Evolutionary conservation across 2,329 filamentous ascomycete species (phyloP).

Genomic region (Sporothrix protearum): DNA sequence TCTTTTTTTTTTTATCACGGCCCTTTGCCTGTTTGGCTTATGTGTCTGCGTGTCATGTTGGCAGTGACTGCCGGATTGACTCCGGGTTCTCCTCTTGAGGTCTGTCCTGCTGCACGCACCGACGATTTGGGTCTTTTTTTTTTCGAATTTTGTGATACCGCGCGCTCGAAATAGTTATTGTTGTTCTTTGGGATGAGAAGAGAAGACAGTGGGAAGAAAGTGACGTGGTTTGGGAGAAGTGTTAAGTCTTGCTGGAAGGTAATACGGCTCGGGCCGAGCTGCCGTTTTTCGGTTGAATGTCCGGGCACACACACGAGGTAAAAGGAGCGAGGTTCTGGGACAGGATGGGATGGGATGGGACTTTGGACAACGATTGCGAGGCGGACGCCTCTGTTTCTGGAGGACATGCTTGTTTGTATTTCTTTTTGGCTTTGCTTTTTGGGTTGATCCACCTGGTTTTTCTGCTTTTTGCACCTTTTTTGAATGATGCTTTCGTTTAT

Average conservation of each 20-base stretch:
- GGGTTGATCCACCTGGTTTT: slow-evolving; percentile 9
- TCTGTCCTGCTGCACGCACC: not conserved
- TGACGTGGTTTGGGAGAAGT: not conserved
- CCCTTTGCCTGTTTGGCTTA: not conserved
- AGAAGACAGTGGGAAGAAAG: not conserved
- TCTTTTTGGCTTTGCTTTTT: not conserved
- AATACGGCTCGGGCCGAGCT: not conserved
- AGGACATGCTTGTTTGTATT: slow-evolving; percentile 11
- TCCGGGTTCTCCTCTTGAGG: not conserved
- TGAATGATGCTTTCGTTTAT: not conserved
- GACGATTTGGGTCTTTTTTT: not conserved
- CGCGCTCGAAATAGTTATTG: slow-evolving; percentile 17
- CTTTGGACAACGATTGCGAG: slow-evolving; percentile 3
- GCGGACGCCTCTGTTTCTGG: slow-evolving; percentile 6
- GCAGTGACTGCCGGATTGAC: slow-evolving; percentile 3
- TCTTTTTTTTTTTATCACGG: not conserved
- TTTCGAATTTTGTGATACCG: slow-evolving; percentile 22
- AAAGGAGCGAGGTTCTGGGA: not conserved
- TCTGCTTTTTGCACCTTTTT: not conserved
- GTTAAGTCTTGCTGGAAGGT: not conserved
- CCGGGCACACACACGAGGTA: not conserved
- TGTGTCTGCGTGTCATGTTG: not conserved
- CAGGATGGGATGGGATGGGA: not conserved
- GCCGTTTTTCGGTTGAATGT: not conserved
- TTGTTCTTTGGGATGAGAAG: not conserved